Evolutionary conservation across 2,329 filamentous ascomycete species (phyloP), one percentile per base, ranked within the genome.

Genomic region (Alternaria solani): DNA sequence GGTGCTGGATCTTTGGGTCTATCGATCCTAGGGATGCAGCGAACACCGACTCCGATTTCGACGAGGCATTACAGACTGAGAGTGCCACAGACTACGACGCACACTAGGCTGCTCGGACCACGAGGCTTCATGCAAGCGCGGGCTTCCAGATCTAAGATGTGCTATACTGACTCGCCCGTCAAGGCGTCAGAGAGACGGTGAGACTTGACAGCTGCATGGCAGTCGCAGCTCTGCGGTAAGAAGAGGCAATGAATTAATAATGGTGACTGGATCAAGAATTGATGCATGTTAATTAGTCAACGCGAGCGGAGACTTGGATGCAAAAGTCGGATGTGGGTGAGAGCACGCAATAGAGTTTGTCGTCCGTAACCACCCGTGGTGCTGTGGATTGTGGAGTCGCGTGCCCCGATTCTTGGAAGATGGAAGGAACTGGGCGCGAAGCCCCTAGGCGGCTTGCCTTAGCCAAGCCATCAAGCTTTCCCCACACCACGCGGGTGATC

Each of bases 391-490:
- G 54, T 53, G 54, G 58, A 53, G 58, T 61, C 54, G 58, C 28
- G 58, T 61, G 58, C 48, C 48, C 58, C 58, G 48, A 32, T 57
- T 41, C 47, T 52, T 28, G 58, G 58, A 61, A 47, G 47, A 60
- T 42, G 39, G 53, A 39, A 57, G 49, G 52, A 59, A 46, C 46
- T 46, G 57, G 44, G 52, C 46, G 38, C 44, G 41, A 53, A 46
- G 32, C 53, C 46, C 46, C 32, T 44, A 16, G 20, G 53, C 57
- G 57, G 57, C 47, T 60, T 60, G 42, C 54, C 34, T 60, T 57
- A 51, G 54, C 58, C 55, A 61, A 53, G 54, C 48, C 61, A 64
- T 57, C 63, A 74, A 75, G 71, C 70, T 73, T 74, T 74, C 72
- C 72, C 72, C 72, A 66, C 70, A 72, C 53, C 58, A 36, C 55